Percentiles rank a stretch among this genome's conserved stretches.
Evolutionary conservation across 164 flowering plant genomes (phyloP).

Genomic region (Annona squamosa): DNA sequence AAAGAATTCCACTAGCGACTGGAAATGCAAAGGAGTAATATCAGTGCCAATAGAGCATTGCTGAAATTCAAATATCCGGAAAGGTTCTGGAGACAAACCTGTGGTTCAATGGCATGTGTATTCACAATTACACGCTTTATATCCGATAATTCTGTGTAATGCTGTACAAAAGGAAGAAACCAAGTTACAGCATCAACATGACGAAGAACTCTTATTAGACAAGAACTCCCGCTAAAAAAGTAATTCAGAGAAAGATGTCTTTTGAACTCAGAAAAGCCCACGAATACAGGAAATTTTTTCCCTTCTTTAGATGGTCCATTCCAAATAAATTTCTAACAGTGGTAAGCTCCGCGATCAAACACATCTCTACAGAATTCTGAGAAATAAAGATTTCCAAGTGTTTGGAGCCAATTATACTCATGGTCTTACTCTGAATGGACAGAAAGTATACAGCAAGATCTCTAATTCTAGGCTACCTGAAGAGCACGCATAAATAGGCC

Average conservation of each 20-base stretch:
- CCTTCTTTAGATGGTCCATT: too few species aligned
- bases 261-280: too few species aligned
- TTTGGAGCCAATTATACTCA: neutral
- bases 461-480: slow-evolving; percentile 35
- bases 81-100: slow-evolving; percentile 38
- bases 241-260: too few species aligned
- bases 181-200: slow-evolving; percentile 1
- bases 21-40: slow-evolving; percentile 17
- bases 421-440: too few species aligned
- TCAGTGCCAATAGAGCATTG: neutral
- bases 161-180: slow-evolving; percentile 51
- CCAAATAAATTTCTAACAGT: too few species aligned
- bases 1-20: slow-evolving; percentile 98
- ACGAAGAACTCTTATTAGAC: neutral
- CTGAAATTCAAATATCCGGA: neutral
- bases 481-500: slow-evolving; percentile 87
- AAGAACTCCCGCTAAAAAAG: too few species aligned
- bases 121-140: slow-evolving; percentile 97
- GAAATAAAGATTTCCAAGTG: neutral
- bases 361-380: neutral
- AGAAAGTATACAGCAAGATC: too few species aligned
- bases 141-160: slow-evolving; percentile 86
- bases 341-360: neutral
- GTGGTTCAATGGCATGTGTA: slow-evolving; percentile 99
- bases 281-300: too few species aligned